These are phyloP conservation scores for Teunomyces pallodes DNA, from an alignment of 805 yeast species.

Conservation along the genomic window DNA sequence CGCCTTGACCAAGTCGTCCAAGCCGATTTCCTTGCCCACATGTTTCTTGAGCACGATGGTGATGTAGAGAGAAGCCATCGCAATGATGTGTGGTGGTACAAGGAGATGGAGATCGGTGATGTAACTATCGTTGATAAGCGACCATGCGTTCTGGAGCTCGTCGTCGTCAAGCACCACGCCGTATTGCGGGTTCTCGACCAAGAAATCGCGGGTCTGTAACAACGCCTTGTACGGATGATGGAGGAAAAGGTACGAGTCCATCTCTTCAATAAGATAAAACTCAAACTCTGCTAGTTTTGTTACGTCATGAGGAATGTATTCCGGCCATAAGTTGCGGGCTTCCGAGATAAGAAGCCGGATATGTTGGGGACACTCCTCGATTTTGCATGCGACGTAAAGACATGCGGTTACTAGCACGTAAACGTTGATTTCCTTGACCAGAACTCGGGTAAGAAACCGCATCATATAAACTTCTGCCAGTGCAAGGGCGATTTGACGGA, in stretches of 20 bases:
- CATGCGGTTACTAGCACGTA: conserved; percentile 82
- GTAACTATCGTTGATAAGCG: conserved; percentile 83
- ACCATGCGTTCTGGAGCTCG: conserved; percentile 86
- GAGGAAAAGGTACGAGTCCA: conserved; percentile 66
- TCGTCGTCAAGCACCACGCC: conserved; percentile 48
- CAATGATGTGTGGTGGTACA: conserved; percentile 87
- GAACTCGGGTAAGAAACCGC: conserved; percentile 71
- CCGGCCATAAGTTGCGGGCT: conserved; percentile 92
- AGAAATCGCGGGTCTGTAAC: conserved; percentile 47
- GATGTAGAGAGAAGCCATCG: conserved; percentile 77
- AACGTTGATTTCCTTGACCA: conserved; percentile 77
- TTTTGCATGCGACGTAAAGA: conserved; percentile 85
- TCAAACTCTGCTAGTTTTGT: conserved; percentile 94
- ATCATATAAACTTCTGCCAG: conserved; percentile 84
- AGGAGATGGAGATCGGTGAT: conserved; percentile 81
- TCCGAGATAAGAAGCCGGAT: conserved; percentile 79
- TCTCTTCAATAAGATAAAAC: conserved; percentile 86
- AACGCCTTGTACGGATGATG: conserved; percentile 75
- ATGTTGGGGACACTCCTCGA: conserved; percentile 95
- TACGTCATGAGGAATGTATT: conserved; percentile 85
- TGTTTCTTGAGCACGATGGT: conserved; percentile 59
- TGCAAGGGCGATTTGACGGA: conserved; percentile 80
- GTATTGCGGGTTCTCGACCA: conserved; percentile 30
- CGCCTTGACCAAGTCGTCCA: conserved; percentile 37
- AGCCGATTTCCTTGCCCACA: conserved; percentile 23